Conservation (phyloP, 371 early-diverging fungal genomes). For the Haplosporangium sp. region DNA sequence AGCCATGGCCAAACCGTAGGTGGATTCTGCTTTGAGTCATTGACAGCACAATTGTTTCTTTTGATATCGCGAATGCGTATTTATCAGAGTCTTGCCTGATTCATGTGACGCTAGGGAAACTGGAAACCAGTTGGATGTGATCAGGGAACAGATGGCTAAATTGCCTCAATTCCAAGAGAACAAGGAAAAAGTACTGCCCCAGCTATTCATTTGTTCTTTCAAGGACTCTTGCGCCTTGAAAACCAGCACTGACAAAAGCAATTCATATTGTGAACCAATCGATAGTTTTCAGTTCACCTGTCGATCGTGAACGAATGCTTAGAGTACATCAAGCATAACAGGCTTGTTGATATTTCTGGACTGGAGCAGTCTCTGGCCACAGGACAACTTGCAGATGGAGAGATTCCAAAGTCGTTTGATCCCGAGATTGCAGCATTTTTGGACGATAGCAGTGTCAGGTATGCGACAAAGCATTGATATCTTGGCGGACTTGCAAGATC, state of each 20-base stretch:
- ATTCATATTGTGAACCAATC: too few species aligned
- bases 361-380: constrained; percentile 70
- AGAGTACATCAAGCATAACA: constrained; percentile 77
- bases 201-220: not conserved
- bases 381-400: constrained; percentile 44
- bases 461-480: not conserved
- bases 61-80: not conserved
- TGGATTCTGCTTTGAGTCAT: not conserved
- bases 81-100: not conserved
- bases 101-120: constrained; percentile 30
- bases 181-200: constrained; percentile 62
- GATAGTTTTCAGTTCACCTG: constrained; percentile 74
- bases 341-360: constrained; percentile 76
- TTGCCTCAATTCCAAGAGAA: constrained; percentile 95
- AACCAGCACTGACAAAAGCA: too few species aligned
- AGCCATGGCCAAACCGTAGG: constrained; percentile 56
- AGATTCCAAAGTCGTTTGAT: constrained; percentile 49
- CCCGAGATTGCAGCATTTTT: constrained; percentile 41
- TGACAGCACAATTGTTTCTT: not conserved
- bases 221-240: not conserved
- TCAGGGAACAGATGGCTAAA: constrained; percentile 89
- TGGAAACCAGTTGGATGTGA: constrained; percentile 75
- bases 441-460: constrained; percentile 49
- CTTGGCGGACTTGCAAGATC: not conserved
- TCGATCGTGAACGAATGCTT: constrained; percentile 92